A percentile compares a stretch with the other conserved stretches of the same genome.
Conservation (phyloP, 176 grass and related monocot species). For the Lolium rigidum region DNA sequence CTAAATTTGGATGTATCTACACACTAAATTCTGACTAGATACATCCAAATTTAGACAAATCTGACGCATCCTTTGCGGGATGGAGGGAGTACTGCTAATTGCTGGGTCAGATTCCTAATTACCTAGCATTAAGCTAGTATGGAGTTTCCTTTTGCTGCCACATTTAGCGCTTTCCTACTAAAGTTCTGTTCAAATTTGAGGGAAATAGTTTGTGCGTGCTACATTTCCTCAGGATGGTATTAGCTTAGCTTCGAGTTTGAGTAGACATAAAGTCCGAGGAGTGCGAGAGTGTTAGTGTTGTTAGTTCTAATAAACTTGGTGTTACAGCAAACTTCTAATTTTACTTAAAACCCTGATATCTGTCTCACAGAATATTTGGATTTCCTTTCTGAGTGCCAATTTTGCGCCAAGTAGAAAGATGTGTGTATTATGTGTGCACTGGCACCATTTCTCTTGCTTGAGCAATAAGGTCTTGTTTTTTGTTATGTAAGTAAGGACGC, state of each 20-base stretch:
- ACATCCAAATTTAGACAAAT: neutral
- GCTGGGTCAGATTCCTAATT: neutral
- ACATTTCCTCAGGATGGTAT: no score
- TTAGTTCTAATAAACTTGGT: conserved; percentile 15
- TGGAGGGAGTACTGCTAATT: neutral
- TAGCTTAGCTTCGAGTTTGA: conserved; percentile 2
- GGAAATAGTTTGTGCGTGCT: neutral
- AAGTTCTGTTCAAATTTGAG: neutral
- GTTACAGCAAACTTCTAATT: neutral
- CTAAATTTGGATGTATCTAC: no score
- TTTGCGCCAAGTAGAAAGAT: neutral
- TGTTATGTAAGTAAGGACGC: neutral
- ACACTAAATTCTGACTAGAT: no score
- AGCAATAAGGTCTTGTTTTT: neutral
- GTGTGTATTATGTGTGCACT: neutral
- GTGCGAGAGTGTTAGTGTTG: neutral
- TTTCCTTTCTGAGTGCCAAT: neutral
- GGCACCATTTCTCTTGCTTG: neutral
- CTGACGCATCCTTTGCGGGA: no score
- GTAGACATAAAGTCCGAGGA: neutral
- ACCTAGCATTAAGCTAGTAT: neutral
- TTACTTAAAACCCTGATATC: neutral
- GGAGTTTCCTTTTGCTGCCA: neutral
- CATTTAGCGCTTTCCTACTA: neutral
- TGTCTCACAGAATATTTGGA: neutral